phyloP scores from a whole-genome alignment of 2,329 filamentous ascomycete genomes.

The Cladosporium sp. region DNA sequence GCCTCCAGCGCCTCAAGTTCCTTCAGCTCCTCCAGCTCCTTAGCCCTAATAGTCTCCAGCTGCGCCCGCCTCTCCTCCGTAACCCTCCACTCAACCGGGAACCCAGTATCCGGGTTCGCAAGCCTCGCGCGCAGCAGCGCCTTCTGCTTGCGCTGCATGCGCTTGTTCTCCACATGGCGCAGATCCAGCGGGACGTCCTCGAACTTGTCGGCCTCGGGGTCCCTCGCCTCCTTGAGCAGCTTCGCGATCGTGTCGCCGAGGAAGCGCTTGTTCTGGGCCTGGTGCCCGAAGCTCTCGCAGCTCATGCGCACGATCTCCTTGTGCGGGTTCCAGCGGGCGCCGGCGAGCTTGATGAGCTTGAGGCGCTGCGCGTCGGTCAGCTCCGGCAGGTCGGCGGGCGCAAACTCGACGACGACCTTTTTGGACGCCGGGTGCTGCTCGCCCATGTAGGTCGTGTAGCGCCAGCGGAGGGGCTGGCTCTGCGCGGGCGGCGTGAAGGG shows the following conservation, averaged over 20 bases:
- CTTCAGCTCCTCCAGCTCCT: conserved; percentile 17
- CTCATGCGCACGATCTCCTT: conserved; percentile 80
- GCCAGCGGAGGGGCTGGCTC: conserved; percentile 75
- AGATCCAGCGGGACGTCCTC: conserved; percentile 85
- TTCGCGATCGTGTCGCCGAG: conserved; percentile 70
- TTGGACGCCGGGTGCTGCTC: conserved; percentile 84
- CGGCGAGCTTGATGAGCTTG: conserved; percentile 84
- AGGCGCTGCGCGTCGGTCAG: conserved; percentile 61
- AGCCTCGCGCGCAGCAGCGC: conserved; percentile 14
- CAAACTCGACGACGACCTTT: conserved; percentile 91
- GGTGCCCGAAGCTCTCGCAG: conserved; percentile 73
- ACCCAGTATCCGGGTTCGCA: conserved; percentile 61
- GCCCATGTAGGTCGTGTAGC: conserved; percentile 94
- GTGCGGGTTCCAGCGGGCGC: conserved; percentile 79
- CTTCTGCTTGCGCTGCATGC: conserved; percentile 12
- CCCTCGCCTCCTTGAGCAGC: conserved; percentile 67
- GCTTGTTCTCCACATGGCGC: conserved; percentile 51
- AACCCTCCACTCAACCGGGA: conserved; percentile 79
- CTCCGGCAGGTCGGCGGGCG: conserved; percentile 67
- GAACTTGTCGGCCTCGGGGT: conserved; percentile 69
- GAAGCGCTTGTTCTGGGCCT: conserved; percentile 96
- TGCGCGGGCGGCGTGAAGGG: conserved; percentile 67
- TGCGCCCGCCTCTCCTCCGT: conserved; percentile 60
- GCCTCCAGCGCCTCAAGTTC: conserved; percentile 17
- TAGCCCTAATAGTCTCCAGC: conserved; percentile 55